phyloP scores from a whole-genome alignment of 352 stramenopile species.

The Phytopythium vexans region DNA sequence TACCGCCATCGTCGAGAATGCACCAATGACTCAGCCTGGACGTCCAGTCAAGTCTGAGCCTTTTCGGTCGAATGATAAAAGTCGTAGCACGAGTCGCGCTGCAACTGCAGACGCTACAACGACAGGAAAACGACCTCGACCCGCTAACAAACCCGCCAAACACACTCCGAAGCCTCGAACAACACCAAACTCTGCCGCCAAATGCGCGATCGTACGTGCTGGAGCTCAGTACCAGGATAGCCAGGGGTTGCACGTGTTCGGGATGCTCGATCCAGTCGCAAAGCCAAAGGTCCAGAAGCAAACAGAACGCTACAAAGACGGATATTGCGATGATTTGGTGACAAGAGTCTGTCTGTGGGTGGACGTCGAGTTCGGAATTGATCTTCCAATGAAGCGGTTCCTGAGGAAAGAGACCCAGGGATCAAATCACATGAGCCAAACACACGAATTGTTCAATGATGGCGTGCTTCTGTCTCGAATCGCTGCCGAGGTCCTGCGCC shows the following conservation, averaged over 20 bases:
- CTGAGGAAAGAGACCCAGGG: neutral
- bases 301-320: no score
- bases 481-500: slow-evolving; percentile 15
- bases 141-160: no score
- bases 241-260: slow-evolving; percentile 27
- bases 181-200: no score
- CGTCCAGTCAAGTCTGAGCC: no score
- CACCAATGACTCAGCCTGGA: no score
- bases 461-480: slow-evolving; percentile 39
- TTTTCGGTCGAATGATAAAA: no score
- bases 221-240: slow-evolving; percentile 9
- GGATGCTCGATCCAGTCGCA: slow-evolving; percentile 30
- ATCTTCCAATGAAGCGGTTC: neutral
- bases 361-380: slow-evolving; percentile 14
- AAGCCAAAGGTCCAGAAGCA: slow-evolving; percentile 1
- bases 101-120: no score
- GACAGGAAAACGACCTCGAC: no score
- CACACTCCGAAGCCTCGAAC: no score
- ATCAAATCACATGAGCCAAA: neutral
- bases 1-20: no score
- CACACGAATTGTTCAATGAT: slow-evolving; percentile 16
- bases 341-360: slow-evolving; percentile 2
- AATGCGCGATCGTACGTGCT: no score
- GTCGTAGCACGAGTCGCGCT: no score
- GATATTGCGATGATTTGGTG: neutral